Evolutionary conservation across 805 yeast genomes (phyloP).

Genomic region (Schwanniomyces occidentalis): DNA sequence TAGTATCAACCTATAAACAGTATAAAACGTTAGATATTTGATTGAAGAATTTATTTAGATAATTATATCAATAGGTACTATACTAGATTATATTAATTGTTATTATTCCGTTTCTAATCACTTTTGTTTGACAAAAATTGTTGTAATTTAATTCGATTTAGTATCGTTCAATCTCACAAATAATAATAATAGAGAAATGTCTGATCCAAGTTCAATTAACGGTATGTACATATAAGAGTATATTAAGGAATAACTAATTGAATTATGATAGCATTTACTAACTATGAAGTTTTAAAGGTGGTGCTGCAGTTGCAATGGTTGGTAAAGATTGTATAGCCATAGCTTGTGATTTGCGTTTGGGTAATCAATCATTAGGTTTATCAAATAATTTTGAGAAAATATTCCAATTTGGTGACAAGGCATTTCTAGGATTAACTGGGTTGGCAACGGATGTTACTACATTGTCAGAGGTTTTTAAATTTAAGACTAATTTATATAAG

Average conservation of each 20-base stretch:
- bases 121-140: too few species aligned
- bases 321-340: slow-evolving; percentile 99
- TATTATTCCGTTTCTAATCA: too few species aligned
- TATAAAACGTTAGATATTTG: too few species aligned
- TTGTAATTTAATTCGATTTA: too few species aligned
- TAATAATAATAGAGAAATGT: slow-evolving; percentile 41
- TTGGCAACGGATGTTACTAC: slow-evolving; percentile 93
- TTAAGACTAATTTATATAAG: slow-evolving; percentile 84
- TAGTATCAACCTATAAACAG: too few species aligned
- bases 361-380: slow-evolving; percentile 89
- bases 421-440: slow-evolving; percentile 90
- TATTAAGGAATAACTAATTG: too few species aligned
- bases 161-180: too few species aligned
- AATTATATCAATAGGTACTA: too few species aligned
- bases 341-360: slow-evolving; percentile 92
- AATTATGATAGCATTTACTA: slow-evolving; percentile 2
- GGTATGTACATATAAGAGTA: slow-evolving; percentile 46
- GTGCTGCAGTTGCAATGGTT: slow-evolving; percentile 97
- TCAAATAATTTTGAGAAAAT: slow-evolving; percentile 92
- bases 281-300: slow-evolving; percentile 53
- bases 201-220: slow-evolving; percentile 77
- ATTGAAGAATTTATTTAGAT: too few species aligned
- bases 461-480: slow-evolving; percentile 74
- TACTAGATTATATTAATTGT: too few species aligned
- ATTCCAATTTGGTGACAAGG: slow-evolving; percentile 76